A percentile compares a stretch with the other conserved stretches of the same genome.
Evolutionary conservation across 805 yeast genomes (phyloP).

Genomic region (Wickerhamiella spandovensis): DNA sequence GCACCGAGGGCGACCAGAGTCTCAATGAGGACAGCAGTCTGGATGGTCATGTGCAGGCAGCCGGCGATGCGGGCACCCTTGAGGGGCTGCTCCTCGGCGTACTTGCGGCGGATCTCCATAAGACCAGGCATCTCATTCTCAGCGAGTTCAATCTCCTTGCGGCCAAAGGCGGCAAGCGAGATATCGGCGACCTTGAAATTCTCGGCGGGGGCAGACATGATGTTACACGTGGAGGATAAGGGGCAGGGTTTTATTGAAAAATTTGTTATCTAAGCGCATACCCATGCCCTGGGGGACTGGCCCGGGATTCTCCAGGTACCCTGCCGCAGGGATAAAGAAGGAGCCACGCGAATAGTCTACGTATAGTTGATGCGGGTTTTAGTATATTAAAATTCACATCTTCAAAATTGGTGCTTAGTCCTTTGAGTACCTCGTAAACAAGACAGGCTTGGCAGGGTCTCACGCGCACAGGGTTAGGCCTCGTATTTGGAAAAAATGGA

Average conservation of each 20-base stretch:
- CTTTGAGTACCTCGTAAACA: too few relatives aligned
- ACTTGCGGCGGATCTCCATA: constrained; percentile 90
- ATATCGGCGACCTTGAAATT: constrained; percentile 95
- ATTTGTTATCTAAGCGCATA: background rate
- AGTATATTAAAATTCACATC: too few relatives aligned
- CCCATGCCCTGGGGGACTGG: background rate
- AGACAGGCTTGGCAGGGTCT: too few relatives aligned
- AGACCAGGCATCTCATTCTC: constrained; percentile 99
- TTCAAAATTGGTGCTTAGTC: too few relatives aligned
- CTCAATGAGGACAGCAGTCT: constrained; percentile 97
- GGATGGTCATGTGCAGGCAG: constrained; percentile 98
- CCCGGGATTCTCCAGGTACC: too few relatives aligned
- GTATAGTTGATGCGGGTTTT: too few relatives aligned
- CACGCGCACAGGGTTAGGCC: too few relatives aligned
- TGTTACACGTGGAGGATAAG: constrained; percentile 1
- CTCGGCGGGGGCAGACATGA: constrained; percentile 51
- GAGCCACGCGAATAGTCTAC: too few relatives aligned
- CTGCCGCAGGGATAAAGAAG: too few relatives aligned
- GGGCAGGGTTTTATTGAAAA: background rate
- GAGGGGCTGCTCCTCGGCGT: constrained; percentile 86
- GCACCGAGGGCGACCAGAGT: constrained; percentile 96
- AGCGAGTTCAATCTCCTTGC: constrained; percentile 97
- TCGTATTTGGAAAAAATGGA: too few relatives aligned
- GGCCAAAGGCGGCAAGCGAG: constrained; percentile 98
- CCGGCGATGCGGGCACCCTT: constrained; percentile 99